A percentile compares a stretch with the other conserved stretches of the same genome.
Evolutionary conservation across 1,284 basidiomycete genomes (phyloP).

Genomic region (Tilletia setariae): DNA sequence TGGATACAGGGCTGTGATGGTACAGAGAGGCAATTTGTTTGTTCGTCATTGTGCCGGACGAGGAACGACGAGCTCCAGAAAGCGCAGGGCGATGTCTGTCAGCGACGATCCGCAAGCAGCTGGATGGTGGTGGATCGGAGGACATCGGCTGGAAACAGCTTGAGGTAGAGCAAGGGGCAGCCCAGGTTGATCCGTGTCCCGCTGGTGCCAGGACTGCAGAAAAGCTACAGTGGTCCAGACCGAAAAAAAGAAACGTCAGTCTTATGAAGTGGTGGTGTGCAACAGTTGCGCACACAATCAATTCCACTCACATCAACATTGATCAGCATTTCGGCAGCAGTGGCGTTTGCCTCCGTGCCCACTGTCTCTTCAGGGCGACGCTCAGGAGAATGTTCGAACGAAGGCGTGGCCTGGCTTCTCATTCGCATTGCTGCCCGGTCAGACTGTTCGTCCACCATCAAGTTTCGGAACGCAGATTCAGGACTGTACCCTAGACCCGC

Average conservation of each 20-base stretch:
- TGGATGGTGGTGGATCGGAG: not conserved
- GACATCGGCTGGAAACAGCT: not conserved
- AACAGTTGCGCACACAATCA: too few relatives aligned
- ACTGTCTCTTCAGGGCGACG: not conserved
- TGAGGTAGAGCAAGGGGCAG: not conserved
- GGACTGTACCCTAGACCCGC: slow-evolving; percentile 7
- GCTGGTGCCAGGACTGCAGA: slow-evolving; percentile 2
- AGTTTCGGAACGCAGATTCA: not conserved
- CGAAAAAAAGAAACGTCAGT: too few relatives aligned
- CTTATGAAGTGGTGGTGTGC: too few relatives aligned
- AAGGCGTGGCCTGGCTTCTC: not conserved
- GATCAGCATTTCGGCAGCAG: not conserved
- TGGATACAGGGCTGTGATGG: too few relatives aligned
- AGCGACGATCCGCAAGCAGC: not conserved
- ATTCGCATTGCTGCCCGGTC: not conserved
- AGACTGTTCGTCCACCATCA: not conserved
- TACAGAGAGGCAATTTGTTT: too few relatives aligned
- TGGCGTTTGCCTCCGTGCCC: not conserved
- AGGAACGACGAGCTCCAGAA: too few relatives aligned
- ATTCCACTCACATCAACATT: not conserved
- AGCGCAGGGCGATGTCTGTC: too few relatives aligned
- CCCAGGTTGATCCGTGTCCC: not conserved
- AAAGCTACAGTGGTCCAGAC: too few relatives aligned
- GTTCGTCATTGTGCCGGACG: too few relatives aligned
- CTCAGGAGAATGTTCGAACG: not conserved